Evolutionary conservation across 73 alveolate species (phyloP).

Genomic region (Breviolum minutum): DNA sequence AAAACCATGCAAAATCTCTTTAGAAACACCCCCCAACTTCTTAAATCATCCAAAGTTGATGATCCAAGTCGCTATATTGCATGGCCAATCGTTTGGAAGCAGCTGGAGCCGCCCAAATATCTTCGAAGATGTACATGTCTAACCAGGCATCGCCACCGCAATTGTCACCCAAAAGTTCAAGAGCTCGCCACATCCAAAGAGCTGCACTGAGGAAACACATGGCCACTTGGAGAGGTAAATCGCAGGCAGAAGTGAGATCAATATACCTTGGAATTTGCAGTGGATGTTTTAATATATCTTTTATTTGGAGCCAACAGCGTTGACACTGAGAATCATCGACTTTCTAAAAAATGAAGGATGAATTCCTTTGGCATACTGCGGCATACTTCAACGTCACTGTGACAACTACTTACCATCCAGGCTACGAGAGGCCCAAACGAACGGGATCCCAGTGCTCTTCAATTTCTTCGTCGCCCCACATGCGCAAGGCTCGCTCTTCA

Average conservation of each 20-base stretch:
- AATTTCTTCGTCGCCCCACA: slow-evolving; percentile 86
- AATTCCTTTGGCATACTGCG: too few relatives aligned
- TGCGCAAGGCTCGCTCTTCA: slow-evolving; percentile 81
- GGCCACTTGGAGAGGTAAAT: slow-evolving; percentile 86
- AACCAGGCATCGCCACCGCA: slow-evolving; percentile 93
- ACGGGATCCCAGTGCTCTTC: slow-evolving; percentile 85
- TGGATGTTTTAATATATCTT: too few relatives aligned
- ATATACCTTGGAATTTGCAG: slow-evolving; percentile 2
- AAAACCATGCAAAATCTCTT: background rate
- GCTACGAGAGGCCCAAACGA: slow-evolving; percentile 42
- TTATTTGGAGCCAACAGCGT: too few relatives aligned
- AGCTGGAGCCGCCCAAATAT: slow-evolving; percentile 63
- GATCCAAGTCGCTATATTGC: slow-evolving; percentile 29
- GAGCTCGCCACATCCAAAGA: slow-evolving; percentile 71
- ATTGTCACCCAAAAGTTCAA: slow-evolving; percentile 76
- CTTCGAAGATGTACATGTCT: slow-evolving; percentile 81
- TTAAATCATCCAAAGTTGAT: too few relatives aligned
- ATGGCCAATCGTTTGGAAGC: slow-evolving; percentile 68
- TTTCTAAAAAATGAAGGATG: background rate
- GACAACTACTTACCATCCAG: too few relatives aligned
- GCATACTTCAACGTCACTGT: too few relatives aligned
- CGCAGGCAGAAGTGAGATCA: slow-evolving; percentile 84
- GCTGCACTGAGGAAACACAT: slow-evolving; percentile 91
- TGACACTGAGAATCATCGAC: background rate
- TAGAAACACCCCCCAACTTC: too few relatives aligned